These are phyloP conservation scores for Linnemannia schmuckeri DNA, from an alignment of 192 early-diverging fungal genomes.

Conservation along the genomic window DNA sequence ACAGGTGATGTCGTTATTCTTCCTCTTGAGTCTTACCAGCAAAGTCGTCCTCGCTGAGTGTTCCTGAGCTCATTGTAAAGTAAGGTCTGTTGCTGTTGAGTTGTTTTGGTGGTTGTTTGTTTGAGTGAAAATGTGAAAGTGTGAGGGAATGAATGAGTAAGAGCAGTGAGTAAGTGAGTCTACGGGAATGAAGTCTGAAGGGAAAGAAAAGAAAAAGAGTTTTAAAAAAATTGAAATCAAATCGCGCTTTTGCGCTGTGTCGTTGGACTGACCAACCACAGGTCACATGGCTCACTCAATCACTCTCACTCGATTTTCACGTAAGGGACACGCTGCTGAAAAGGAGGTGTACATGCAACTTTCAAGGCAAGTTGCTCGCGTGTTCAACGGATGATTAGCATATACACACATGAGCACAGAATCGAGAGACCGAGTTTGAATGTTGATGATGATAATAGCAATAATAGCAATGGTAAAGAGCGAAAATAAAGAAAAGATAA, in stretches of 20 bases:
- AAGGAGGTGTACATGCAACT: too few species aligned
- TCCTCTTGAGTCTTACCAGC: conserved; percentile 26
- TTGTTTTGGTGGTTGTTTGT: background rate
- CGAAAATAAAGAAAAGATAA: background rate
- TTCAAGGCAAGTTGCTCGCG: too few species aligned
- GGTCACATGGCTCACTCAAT: background rate
- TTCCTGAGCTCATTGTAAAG: conserved; percentile 39
- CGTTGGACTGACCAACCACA: background rate
- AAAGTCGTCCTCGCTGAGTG: conserved; percentile 51
- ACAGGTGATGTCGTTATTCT: background rate
- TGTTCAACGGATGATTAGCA: background rate
- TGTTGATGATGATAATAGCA: background rate
- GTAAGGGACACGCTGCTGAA: too few species aligned
- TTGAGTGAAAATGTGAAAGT: background rate
- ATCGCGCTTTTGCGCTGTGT: background rate
- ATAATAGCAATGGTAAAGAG: background rate
- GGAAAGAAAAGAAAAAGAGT: background rate
- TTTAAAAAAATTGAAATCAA: background rate
- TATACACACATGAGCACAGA: background rate
- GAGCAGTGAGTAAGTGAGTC: background rate
- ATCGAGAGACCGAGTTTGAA: background rate
- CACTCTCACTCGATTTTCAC: too few species aligned
- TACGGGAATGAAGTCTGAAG: background rate
- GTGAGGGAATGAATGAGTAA: background rate
- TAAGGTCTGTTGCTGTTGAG: background rate